Evolutionary conservation across 768 basidiomycete species (phyloP), one percentile per base, ranked within the genome.

Genomic region (Leucocoprinus sp.): DNA sequence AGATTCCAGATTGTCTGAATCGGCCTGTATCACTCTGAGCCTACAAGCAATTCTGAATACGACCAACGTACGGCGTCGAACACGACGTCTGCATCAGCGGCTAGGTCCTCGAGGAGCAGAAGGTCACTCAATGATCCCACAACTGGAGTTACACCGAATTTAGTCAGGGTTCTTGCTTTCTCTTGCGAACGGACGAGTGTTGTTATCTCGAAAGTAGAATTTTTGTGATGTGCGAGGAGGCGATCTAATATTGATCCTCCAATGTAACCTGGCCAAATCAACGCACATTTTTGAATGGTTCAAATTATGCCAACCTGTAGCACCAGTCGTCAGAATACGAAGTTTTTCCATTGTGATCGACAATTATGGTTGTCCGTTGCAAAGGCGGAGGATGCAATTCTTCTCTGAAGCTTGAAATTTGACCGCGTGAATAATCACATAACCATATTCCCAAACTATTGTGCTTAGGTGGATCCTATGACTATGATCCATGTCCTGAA

Each of bases 101-200:
- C 67, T 5, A 72, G 58, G 18, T 65, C 57, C 51, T 70, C 70
- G 5, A 82, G 52, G 11, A 75, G 51, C 0, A 51, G 54, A 1
- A 53, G 41, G 51, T 80, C 75, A 8, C 60, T 53, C 52, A 74
- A 64, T 2, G 76, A 72, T 6, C 78, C 78, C 12, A 67, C 53
- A 6, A 68, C 60, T 0, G 64, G 51, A 3, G 61, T 64, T 23
- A 74, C 53, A 5, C 64, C 66, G 8, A 71, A 49, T 3, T 50
- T 36, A 36, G 59, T 55, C 28, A 76, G 52, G 40, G 66, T 66
- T 18, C 61, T 62, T 0, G 73, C 74, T 52, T 76, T 76, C 27
- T 70, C 67, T 12, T 49, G 37, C 15, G 62, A 67, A 21, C 75
- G 71, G 9, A 76, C 69, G 9, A 77, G 60, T 5, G 64, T 68